Evolutionary conservation across 257 asterid species (phyloP), one percentile per base, ranked within the genome.

Genomic region (Plantago ovata): DNA sequence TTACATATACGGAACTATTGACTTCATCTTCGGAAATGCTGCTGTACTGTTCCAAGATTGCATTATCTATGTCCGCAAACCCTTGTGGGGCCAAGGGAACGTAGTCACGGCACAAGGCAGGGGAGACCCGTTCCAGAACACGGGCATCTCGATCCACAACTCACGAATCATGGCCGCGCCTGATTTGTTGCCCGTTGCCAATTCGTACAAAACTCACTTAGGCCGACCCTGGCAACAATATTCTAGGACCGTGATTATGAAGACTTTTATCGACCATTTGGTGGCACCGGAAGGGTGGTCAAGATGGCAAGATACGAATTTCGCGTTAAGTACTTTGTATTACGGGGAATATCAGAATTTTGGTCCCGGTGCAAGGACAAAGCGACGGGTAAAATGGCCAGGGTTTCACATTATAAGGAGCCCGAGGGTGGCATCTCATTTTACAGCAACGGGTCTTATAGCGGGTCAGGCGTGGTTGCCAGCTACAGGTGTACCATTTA

Each of bases 91-190:
- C 5, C 95, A 89, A 62, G 81, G 78, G 0, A 86, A 86, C 54
- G 79, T 77, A 20, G 56, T 91, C 43, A 91, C 98, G 0, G 98
- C 98, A 3, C 98, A 91, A 64, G 98, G 96, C 3, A 82, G 98
- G 47, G 88, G 75, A 3, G 98, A 90, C 61, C 98, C 95, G n/a
- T 84, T 76, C 57, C 98, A 91, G 40, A 91, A 91, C 66, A 84
- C 96, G 6, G 98, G 87, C 5, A 87, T 91, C 14, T 83, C 98
- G 11, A 79, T 91, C 71, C 96, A 87, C 38, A 69, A 67, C 6
- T 82, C 81, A 0, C 75, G 82, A 50, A 67, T 90, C 66, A 53
- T 59, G 75, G 74, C 96, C 0, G 92, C 84, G 0, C 85, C 80
- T 0, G 98, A 87, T 58, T 82, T 87, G 5, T 48, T 10, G 3